Evolutionary conservation across 805 yeast species (phyloP).

Genomic region (Kregervanrija pseudodelftensis): DNA sequence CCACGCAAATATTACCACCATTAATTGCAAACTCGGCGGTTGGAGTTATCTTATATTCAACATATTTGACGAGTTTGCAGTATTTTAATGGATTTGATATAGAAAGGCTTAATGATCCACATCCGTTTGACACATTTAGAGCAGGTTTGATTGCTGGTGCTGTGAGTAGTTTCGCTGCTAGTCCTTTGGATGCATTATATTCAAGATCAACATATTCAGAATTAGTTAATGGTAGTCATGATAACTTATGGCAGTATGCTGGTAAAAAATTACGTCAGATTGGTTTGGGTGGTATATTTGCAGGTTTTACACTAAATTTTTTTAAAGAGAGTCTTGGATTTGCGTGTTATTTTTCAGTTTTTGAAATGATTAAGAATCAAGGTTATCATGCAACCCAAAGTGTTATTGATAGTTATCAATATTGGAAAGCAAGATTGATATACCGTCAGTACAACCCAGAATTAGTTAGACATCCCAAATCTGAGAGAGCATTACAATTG

Average conservation of each 20-base stretch:
- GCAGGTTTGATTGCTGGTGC: slow-evolving; percentile 87
- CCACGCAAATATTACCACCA: slow-evolving; percentile 83
- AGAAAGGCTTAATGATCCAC: slow-evolving; percentile 21
- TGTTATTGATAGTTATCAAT: slow-evolving; percentile 34
- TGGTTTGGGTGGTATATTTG: slow-evolving; percentile 80
- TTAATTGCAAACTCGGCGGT: slow-evolving; percentile 82
- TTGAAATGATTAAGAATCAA: slow-evolving; percentile 71
- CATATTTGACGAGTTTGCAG: slow-evolving; percentile 58
- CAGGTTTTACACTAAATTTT: slow-evolving; percentile 76
- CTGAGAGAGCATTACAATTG: slow-evolving; percentile 48
- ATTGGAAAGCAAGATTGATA: slow-evolving; percentile 28
- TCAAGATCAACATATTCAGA: slow-evolving; percentile 76
- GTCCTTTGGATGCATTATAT: slow-evolving; percentile 88
- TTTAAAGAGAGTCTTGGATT: slow-evolving; percentile 78
- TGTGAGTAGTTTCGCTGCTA: slow-evolving; percentile 82
- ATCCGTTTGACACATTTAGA: slow-evolving; percentile 52
- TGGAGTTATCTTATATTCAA: slow-evolving; percentile 77
- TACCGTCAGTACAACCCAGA: slow-evolving; percentile 12
- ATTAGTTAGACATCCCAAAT: slow-evolving; percentile 15
- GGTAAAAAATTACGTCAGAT: slow-evolving; percentile 58
- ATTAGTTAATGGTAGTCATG: slow-evolving; percentile 56
- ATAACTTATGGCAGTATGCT: slow-evolving; percentile 72
- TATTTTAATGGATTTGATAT: slow-evolving; percentile 22
- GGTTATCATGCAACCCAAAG: slow-evolving; percentile 43
- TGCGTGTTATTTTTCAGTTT: slow-evolving; percentile 76